Evolutionary conservation across 768 basidiomycete species (phyloP), one percentile per base, ranked within the genome.

Genomic region (Solioccasus polychromus): DNA sequence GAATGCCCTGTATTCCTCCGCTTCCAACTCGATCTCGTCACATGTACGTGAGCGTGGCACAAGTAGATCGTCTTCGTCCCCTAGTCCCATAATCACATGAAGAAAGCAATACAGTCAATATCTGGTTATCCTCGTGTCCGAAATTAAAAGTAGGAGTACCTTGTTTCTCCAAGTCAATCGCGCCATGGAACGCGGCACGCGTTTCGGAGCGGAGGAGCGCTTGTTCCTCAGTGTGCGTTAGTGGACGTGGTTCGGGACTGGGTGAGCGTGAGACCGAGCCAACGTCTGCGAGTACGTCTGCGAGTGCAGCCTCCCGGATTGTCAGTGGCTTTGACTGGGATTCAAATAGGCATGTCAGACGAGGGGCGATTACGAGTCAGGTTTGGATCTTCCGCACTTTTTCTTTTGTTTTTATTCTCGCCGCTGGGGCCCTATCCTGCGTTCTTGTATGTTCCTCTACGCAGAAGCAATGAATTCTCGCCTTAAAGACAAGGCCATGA

Each of bases 1-100:
- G 64, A 88, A 97, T 2, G 75, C 71, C 19, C 79, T 76, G 59
- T 98, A 99, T 55, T 92, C 91, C 52, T 88, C 85, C 53, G 90
- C 90, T 54, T 96, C 92, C 32, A 64, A 55, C 55, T 87, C 82
- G 3, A 76, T 54, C 63, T 94, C 90, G 46, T 89, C 88, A 52
- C 80, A 78, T 0, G 83, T 87, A 65, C 84, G 88, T 47, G 85
- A 84, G 29, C 90, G 76, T 3, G 80, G 81, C 6, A 88, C 69
- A 12, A 96, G 75, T 1, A 94, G 63, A 29, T 79, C 88, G 10
- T 83, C 86, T 1, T 74, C 82, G 14, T 77, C 78, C 69, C 75
- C 22, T 62, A 62, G 26, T 50, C 12, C 59, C n/a, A 18, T 32
- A 14, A 14, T 34, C 30, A 38, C 26, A 20, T 22, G 26, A 38